Percentiles rank a stretch among this genome's conserved stretches.
Evolutionary conservation across 2,329 filamentous ascomycete species (phyloP).

Genomic region (Exophiala xenobiotica): DNA sequence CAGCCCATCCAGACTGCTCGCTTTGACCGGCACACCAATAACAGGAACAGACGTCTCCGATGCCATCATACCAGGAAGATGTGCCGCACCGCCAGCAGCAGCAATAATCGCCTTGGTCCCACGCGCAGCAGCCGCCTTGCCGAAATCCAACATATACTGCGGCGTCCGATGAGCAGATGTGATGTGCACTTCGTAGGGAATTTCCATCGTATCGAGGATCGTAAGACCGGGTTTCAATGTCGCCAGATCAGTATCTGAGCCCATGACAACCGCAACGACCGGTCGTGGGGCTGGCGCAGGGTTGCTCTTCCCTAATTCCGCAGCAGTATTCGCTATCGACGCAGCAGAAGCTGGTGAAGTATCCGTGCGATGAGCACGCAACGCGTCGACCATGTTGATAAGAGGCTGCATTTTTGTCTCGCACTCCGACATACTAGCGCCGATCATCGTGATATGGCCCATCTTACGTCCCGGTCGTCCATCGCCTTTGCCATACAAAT

Average conservation of each 20-base stretch:
- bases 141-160: conserved; percentile 62
- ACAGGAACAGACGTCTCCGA: conserved; percentile 67
- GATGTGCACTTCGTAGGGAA: conserved; percentile 36
- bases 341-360: conserved; percentile 32
- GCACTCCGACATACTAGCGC: conserved; percentile 65
- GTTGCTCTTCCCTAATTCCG: conserved; percentile 20
- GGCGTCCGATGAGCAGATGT: conserved; percentile 62
- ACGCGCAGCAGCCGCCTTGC: conserved; percentile 57
- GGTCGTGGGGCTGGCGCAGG: conserved; percentile 30
- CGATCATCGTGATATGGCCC: conserved; percentile 84
- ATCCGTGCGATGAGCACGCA: conserved; percentile 63
- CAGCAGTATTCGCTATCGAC: conserved; percentile 20
- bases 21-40: conserved; percentile 70
- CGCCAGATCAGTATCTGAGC: conserved; percentile 43
- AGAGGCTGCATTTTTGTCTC: conserved; percentile 68
- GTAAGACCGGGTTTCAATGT: conserved; percentile 34
- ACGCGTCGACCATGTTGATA: conserved; percentile 74
- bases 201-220: conserved; percentile 34
- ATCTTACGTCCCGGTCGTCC: conserved; percentile 90
- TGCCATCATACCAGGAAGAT: conserved; percentile 67
- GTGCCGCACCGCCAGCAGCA: conserved; percentile 67
- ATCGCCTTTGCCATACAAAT: conserved; percentile 86
- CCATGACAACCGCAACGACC: conserved; percentile 49
- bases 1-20: conserved; percentile 64
- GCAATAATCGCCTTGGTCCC: conserved; percentile 69